Conservation (phyloP, 176 grass and related monocot genomes). For the Puccinellia tenuiflora region DNA sequence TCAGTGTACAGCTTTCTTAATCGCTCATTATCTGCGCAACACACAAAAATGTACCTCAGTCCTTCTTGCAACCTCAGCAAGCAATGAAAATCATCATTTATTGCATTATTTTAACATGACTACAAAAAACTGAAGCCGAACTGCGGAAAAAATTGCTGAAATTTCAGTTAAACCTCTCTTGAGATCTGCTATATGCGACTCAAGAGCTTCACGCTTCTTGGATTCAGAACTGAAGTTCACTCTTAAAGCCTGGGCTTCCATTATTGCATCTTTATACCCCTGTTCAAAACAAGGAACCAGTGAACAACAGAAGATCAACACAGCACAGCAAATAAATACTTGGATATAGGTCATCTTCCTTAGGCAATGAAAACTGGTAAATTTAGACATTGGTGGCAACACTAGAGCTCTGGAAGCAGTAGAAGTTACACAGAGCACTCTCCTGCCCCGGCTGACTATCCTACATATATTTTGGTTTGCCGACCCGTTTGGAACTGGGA, state of each 20-base stretch:
- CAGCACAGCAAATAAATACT: not conserved
- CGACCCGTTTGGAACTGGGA: not conserved
- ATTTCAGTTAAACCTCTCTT: slow-evolving; percentile 51
- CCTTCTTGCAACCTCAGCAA: not conserved
- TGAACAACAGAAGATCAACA: slow-evolving; percentile 4
- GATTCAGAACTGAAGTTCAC: slow-evolving; percentile 51
- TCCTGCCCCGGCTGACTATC: not conserved
- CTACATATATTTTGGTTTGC: not conserved
- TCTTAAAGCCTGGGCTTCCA: slow-evolving; percentile 47
- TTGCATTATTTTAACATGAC: not conserved
- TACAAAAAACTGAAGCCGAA: not conserved
- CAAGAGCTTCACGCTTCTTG: slow-evolving; percentile 51
- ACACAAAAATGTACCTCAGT: not conserved
- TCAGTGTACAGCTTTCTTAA: slow-evolving; percentile 65
- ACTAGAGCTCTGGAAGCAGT: not conserved
- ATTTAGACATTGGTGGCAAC: not conserved
- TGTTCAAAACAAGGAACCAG: slow-evolving; percentile 16
- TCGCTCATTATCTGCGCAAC: slow-evolving; percentile 63
- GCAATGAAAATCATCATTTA: slow-evolving; percentile 6
- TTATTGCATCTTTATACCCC: slow-evolving; percentile 74
- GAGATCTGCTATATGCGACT: slow-evolving; percentile 43
- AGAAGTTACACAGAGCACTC: not conserved
- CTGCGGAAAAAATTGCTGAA: not conserved
- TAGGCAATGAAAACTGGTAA: not conserved
- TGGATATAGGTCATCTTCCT: not conserved